These are phyloP conservation scores for Clarireedia paspali DNA, from an alignment of 2,329 filamentous ascomycete species.

Conservation along the genomic window DNA sequence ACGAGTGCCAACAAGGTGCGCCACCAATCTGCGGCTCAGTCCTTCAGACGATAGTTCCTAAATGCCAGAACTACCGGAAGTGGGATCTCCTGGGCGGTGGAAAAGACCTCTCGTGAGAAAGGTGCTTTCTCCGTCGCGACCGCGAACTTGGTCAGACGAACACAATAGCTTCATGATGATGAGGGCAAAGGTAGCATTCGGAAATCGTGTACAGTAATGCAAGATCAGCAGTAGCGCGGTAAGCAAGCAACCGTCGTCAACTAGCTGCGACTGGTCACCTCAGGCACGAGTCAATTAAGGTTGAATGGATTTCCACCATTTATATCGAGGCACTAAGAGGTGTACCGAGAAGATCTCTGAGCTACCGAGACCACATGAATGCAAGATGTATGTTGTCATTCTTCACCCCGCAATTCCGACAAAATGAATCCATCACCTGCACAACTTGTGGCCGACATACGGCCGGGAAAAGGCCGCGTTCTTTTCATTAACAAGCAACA, in stretches of 20 bases:
- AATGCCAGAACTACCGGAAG: no score
- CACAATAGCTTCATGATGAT: not conserved
- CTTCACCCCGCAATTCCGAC: slow-evolving; percentile 7
- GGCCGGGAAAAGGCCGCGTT: slow-evolving; percentile 1
- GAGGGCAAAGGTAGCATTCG: not conserved
- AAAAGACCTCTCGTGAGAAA: no score
- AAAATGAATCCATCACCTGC: not conserved
- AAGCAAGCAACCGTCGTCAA: no score
- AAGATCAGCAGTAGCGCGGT: not conserved
- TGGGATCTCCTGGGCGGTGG: no score
- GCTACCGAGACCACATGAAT: slow-evolving; percentile 2
- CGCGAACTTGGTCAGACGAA: slow-evolving; percentile 5
- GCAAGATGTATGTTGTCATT: not conserved
- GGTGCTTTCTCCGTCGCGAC: no score
- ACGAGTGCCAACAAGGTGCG: no score
- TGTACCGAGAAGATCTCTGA: not conserved
- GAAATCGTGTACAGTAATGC: not conserved
- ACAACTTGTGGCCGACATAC: slow-evolving; percentile 5
- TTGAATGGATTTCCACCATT: not conserved
- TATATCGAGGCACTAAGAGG: not conserved
- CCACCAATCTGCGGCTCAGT: no score
- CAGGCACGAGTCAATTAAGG: no score
- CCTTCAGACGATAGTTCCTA: no score
- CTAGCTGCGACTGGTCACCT: no score
- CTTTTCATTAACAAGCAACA: not conserved